Evolutionary conservation across 352 stramenopile genomes (phyloP), one percentile per base, ranked within the genome.

Genomic region (Phytophthora pini): DNA sequence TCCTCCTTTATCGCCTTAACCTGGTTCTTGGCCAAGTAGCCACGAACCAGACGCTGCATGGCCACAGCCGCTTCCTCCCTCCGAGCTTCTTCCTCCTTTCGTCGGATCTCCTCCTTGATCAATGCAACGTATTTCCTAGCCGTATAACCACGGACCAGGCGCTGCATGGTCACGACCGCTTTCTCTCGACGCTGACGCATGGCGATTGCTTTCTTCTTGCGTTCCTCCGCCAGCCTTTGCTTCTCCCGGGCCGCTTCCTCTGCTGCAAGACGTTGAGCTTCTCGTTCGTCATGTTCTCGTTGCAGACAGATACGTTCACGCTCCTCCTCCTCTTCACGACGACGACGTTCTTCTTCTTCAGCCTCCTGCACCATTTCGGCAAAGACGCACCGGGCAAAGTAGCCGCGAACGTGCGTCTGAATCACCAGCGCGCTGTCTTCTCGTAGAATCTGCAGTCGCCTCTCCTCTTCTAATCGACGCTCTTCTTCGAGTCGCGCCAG

Each of bases 251-350:
- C 76, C 24, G 68, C 77, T 17, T 82, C 66, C 20, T 83, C 79
- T 12, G 59, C 73, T 45, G 38, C 48, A 39, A 31, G 70, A n/a
- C 66, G 70, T 43, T 64, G 62, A 1, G 50, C 63, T 26, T 83
- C 74, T 15, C 65, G 70, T 20, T 82, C 65, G 6, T 79, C 57
- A 22, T 79, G 65, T 26, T 79, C 68, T 9, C 55, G 50, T 27
- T 78, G 54, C 3, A 79, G 26, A n/a, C 73, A 63, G 10, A 71
- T 46, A 15, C 76, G 65, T 61, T 87, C 62, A 6, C 61, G 58
- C 52, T 88, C 74, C 26, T 83, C 67, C 31, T 89, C 68, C 47
- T 83, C 67, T 59, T 87, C 75, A 29, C 58, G 70, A 39, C 76
- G 71, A 40, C 70, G 64, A 34, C 71, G 61, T 17, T 72, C 65